A percentile compares a stretch with the other conserved stretches of the same genome.
These are phyloP conservation scores for Heracleum sosnowskyi DNA, from an alignment of 129 eudicot genomes.

Conservation along the genomic window DNA sequence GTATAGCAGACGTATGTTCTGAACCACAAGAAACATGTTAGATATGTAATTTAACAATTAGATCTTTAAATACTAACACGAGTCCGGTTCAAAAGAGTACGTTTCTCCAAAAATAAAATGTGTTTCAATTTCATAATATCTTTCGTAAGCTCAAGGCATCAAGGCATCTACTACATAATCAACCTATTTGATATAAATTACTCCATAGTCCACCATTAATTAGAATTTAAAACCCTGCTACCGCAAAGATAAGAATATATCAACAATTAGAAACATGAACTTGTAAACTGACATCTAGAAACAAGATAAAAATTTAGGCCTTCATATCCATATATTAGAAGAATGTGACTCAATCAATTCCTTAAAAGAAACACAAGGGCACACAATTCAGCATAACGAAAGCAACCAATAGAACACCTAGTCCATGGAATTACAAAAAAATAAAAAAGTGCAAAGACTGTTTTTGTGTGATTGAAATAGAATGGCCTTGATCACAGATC, in stretches of 20 bases:
- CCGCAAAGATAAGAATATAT: neutral
- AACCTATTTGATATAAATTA: neutral
- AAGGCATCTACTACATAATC: neutral
- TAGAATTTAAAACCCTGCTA: neutral
- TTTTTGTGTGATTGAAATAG: neutral
- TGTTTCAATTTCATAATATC: neutral
- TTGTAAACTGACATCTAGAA: neutral
- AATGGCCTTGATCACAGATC: neutral
- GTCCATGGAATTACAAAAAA: neutral
- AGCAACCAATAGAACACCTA: neutral
- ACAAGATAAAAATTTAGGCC: neutral
- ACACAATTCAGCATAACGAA: neutral
- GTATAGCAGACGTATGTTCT: neutral
- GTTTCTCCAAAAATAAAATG: neutral
- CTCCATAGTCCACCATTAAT: neutral
- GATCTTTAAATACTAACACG: neutral
- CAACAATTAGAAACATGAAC: neutral
- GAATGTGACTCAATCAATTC: neutral
- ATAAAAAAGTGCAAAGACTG: neutral
- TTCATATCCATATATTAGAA: neutral
- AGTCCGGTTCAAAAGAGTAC: neutral
- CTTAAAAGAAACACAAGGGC: neutral
- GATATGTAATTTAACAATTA: neutral
- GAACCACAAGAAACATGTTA: neutral
- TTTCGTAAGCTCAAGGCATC: neutral